A percentile compares a stretch with the other conserved stretches of the same genome.
Evolutionary conservation across 495 filamentous ascomycete genomes (phyloP).

Genomic region (Tetracladium setigerum): DNA sequence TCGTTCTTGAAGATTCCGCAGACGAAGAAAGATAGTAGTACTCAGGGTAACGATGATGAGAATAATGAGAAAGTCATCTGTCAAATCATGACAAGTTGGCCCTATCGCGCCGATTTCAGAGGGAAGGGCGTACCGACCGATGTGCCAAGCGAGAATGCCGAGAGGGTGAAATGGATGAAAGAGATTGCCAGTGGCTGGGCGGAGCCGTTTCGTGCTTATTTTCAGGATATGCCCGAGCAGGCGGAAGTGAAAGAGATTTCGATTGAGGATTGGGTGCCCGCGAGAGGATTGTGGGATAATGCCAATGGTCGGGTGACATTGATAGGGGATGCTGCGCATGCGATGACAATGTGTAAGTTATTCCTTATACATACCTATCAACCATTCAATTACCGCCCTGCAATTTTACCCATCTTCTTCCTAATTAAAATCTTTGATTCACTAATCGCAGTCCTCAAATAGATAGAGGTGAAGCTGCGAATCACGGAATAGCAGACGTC

Average conservation of each 20-base stretch:
- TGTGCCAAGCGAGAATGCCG: conserved; percentile 32
- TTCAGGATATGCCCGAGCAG: conserved; percentile 37
- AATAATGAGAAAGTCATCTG: conserved; percentile 29
- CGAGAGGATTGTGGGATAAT: conserved; percentile 29
- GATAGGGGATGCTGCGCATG: conserved; percentile 49
- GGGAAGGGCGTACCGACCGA: conserved; percentile 17
- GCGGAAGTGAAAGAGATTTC: conserved; percentile 41
- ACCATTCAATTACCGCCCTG: too few species aligned
- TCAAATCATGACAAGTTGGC: conserved; percentile 49
- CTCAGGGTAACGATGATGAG: conserved; percentile 9
- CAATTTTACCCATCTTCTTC: not conserved
- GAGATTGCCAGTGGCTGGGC: conserved; percentile 43
- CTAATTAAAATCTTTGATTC: not conserved
- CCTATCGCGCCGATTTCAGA: conserved; percentile 29
- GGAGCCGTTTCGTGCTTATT: conserved; percentile 43
- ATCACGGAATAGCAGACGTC: conserved; percentile 50
- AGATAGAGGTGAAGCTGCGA: conserved; percentile 51
- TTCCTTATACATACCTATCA: not conserved
- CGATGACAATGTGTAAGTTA: conserved; percentile 48
- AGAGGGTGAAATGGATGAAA: conserved; percentile 44
- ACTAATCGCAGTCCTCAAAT: not conserved
- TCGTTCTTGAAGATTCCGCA: conserved; percentile 21
- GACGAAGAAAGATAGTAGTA: conserved; percentile 11
- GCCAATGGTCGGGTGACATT: conserved; percentile 35
- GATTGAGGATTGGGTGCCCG: conserved; percentile 47